These are phyloP conservation scores for Coemansia asiatica DNA, from an alignment of 192 early-diverging fungal species.

Conservation along the genomic window DNA sequence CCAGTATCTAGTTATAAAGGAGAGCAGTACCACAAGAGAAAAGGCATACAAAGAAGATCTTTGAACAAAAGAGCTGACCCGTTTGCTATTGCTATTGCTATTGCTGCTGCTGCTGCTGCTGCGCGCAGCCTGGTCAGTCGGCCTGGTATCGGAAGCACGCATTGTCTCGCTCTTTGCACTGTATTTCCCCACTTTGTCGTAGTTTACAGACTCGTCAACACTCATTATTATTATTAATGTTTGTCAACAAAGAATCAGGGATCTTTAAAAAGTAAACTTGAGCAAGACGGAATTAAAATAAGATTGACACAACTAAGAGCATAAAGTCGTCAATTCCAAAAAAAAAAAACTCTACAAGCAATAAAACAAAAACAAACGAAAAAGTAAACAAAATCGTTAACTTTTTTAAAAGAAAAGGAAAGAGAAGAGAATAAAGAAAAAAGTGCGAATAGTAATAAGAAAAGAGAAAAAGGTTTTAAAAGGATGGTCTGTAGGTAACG, in stretches of 20 bases:
- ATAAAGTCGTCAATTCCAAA: neutral
- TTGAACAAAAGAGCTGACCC: slow-evolving; percentile 17
- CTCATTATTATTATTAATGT: slow-evolving; percentile 37
- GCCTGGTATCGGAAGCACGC: neutral
- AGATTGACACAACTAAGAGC: neutral
- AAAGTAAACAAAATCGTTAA: neutral
- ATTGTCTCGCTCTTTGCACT: neutral
- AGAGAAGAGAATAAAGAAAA: slow-evolving; percentile 2
- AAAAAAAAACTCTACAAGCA: neutral
- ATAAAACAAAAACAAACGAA: slow-evolving; percentile 6
- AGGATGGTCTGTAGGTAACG: neutral
- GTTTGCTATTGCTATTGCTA: too few species aligned
- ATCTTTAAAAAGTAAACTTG: neutral
- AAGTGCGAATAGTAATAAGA: neutral
- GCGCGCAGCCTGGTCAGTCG: neutral
- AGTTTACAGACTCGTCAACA: slow-evolving; percentile 31
- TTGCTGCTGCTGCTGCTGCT: too few species aligned
- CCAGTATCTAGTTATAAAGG: slow-evolving; percentile 68
- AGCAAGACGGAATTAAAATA: too few species aligned
- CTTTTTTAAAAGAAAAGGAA: too few species aligned
- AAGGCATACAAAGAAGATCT: slow-evolving; percentile 47
- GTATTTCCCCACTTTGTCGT: neutral
- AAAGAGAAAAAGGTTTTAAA: neutral
- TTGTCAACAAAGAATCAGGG: neutral
- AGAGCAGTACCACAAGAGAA: slow-evolving; percentile 39